Percentiles rank a stretch among this genome's conserved stretches.
Evolutionary conservation across 352 stramenopile genomes (phyloP).

Genomic region (Phytophthora hibernalis): DNA sequence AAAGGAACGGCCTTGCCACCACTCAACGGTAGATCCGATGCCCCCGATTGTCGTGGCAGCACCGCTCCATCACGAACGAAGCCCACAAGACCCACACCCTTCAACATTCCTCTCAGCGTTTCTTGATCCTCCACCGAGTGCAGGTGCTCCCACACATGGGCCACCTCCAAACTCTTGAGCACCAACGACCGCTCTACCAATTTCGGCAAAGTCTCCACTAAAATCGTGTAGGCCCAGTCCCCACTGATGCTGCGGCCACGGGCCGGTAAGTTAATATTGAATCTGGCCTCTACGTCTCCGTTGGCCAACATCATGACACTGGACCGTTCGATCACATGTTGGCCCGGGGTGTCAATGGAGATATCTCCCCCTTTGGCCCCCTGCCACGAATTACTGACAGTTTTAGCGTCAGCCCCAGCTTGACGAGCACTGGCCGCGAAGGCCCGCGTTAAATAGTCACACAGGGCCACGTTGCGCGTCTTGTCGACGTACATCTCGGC

Average conservation of each 20-base stretch:
- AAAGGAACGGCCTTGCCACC: conserved; percentile 74
- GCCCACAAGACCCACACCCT: conserved; percentile 81
- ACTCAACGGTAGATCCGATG: conserved; percentile 61
- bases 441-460: conserved; percentile 91
- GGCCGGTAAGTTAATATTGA: conserved; percentile 96
- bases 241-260: conserved; percentile 94
- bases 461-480: conserved; percentile 85
- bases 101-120: conserved; percentile 86
- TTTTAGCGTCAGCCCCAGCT: conserved; percentile 72
- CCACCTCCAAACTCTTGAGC: conserved; percentile 73
- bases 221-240: conserved; percentile 92
- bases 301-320: conserved; percentile 81
- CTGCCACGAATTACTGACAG: conserved; percentile 76
- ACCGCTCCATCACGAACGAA: conserved; percentile 95
- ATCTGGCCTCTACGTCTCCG: conserved; percentile 91
- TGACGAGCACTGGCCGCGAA: conserved; percentile 72
- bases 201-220: conserved; percentile 89
- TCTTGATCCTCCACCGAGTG: conserved; percentile 94
- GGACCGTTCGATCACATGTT: conserved; percentile 95
- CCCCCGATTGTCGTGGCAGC: conserved; percentile 86
- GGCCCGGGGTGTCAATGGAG: conserved; percentile 91
- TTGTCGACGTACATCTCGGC: conserved; percentile 76
- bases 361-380: conserved; percentile 95
- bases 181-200: conserved; percentile 87
- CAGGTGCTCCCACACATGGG: conserved; percentile 86